These are phyloP conservation scores for Aegle marmelos DNA, from an alignment of 345 rosid species.

Conservation along the genomic window DNA sequence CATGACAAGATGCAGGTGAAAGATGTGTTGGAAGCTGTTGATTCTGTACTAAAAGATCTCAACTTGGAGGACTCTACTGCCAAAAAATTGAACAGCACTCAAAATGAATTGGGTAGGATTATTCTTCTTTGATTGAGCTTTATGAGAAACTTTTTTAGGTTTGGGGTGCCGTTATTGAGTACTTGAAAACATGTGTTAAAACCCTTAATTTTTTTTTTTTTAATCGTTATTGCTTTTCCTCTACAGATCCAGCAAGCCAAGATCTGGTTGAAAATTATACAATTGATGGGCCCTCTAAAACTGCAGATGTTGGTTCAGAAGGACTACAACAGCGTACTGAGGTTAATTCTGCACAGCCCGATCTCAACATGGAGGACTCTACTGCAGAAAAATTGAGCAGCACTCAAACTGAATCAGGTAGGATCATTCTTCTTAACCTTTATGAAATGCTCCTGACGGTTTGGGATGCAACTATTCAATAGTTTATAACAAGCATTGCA, in stretches of 20 bases:
- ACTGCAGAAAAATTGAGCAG: not conserved
- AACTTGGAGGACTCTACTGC: constrained; percentile 21
- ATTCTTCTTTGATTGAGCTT: constrained; percentile 14
- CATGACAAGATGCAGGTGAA: constrained; percentile 29
- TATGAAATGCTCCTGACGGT: not conserved
- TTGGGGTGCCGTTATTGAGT: not conserved
- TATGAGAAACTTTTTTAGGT: not conserved
- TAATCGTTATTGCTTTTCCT: not conserved
- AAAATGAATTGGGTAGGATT: constrained; percentile 39
- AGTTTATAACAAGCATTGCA: not conserved
- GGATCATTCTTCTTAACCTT: not conserved
- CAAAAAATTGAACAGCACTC: constrained; percentile 25
- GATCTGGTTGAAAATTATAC: constrained; percentile 31
- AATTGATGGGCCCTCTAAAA: constrained; percentile 25
- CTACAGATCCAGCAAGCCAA: constrained; percentile 36
- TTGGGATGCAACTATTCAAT: not conserved
- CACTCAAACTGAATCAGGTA: not conserved
- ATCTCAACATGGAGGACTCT: not conserved
- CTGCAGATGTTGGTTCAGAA: constrained; percentile 24
- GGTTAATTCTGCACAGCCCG: constrained; percentile 17
- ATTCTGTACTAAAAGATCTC: constrained; percentile 20
- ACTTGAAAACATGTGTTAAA: too few relatives aligned
- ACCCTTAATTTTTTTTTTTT: not conserved
- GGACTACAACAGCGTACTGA: constrained; percentile 21
- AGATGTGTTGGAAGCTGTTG: constrained; percentile 33